Evolutionary conservation across 2,329 filamentous ascomycete species (phyloP).

Genomic region (Penicillium sp.): DNA sequence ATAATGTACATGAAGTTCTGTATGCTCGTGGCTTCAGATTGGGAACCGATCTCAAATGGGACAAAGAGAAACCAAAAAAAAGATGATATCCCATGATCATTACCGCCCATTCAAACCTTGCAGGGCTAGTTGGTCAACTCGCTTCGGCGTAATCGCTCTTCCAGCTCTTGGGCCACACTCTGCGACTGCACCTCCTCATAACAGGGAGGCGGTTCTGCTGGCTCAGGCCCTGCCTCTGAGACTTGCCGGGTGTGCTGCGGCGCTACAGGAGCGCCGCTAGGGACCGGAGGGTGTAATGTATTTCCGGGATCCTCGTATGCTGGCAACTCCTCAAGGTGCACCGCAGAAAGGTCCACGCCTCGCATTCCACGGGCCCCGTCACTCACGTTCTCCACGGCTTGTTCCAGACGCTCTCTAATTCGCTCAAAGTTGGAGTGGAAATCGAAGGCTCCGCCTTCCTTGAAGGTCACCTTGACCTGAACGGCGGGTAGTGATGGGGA

Average conservation of each 20-base stretch:
- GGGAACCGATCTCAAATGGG: neutral
- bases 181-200: slow-evolving; percentile 91
- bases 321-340: slow-evolving; percentile 84
- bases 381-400: slow-evolving; percentile 65
- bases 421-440: slow-evolving; percentile 82
- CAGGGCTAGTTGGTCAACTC: slow-evolving; percentile 20
- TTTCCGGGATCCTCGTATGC: slow-evolving; percentile 71
- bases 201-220: slow-evolving; percentile 77
- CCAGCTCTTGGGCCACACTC: slow-evolving; percentile 72
- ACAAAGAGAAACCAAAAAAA: neutral
- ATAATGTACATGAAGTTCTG: slow-evolving; percentile 19
- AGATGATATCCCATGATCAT: neutral
- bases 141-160: slow-evolving; percentile 53
- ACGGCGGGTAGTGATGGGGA: slow-evolving; percentile 71
- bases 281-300: slow-evolving; percentile 22
- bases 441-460: slow-evolving; percentile 92
- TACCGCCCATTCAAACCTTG: neutral
- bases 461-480: slow-evolving; percentile 84
- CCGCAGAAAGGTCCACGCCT: slow-evolving; percentile 60
- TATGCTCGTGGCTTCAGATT: slow-evolving; percentile 1
- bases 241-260: slow-evolving; percentile 24
- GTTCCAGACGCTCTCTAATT: slow-evolving; percentile 78
- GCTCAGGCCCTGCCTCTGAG: slow-evolving; percentile 40
- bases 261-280: slow-evolving; percentile 10
- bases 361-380: slow-evolving; percentile 46